Base-by-base conservation (phyloP, 306 rosid species). In the Rosa rugosa region DNA sequence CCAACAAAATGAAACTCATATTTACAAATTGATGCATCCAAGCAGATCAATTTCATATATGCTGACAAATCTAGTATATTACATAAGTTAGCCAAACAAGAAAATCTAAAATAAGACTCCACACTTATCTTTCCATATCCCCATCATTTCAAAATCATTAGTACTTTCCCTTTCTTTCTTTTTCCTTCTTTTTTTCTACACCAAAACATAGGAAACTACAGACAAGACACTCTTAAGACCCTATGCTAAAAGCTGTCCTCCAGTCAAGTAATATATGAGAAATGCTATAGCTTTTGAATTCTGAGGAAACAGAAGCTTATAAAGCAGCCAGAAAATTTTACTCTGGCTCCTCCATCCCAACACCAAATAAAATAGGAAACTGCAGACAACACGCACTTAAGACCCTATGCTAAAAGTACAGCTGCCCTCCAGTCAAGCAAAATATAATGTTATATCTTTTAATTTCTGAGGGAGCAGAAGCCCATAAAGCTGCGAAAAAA, bases 181-280 rank as follows among this genome's bases (percentile, higher is more conserved):
- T 22, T 14, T 25, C 46, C 46, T 60, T 27, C 25, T 60, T 60
- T 31, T 25, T 60, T 60, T 60, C 36, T 60, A 60, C 38, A 25
- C 38, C 18, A 31, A 57, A 25, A 60, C 57, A 51, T 17, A 17
- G 22, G 57, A 51, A 51, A 51, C 57, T 51, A 51, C 67, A 60
- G 67, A 60, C 38, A 60, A 60, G 67, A 60, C 67, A 60, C 40
- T 60, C 40, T 60, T 60, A 25, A 60, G 67, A 25, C 67, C 67
- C 18, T 25, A 12, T 12, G 67, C 17, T 60, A 60, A 11, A 44
- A 60, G 40, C 67, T 25, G 67, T 12, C 67, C 67, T 60, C 67
- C 67, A 60, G 67, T 60, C 14, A 3, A 57, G 67, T 38, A 60
- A 60, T 11, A 60, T 11, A 23, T 60, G 67, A 60, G 36, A 25